Base-by-base conservation (phyloP, 176 grass and related monocot genomes). In the Leersia perrieri region DNA sequence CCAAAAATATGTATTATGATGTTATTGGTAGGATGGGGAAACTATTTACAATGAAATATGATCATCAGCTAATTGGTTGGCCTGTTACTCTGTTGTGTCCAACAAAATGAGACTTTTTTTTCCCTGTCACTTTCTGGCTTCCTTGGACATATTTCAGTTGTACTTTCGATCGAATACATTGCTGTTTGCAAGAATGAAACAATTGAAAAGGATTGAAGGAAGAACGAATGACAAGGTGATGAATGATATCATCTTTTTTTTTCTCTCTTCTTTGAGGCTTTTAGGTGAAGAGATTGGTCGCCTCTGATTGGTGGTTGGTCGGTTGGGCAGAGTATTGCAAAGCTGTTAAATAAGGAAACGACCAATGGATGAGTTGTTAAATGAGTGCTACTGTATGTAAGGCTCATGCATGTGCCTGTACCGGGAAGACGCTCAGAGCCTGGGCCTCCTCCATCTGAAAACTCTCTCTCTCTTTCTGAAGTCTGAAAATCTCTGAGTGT, bases 321-420 rank as follows among this genome's bases (percentile, higher is more conserved):
- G 11, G 67, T 45, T 79, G 41, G 63, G 20, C 34, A n/a, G 5
- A 69, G 63, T 29, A 62, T 2, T 60, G 49, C 82, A 40, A 30
- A 44, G 72, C 20, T 15, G 25, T 68, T 60, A 38, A 35, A 22
- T 27, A 34, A 3, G 40, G 34, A 55, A 51, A 66, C 29, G 60
- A 45, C 38, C 34, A 63, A 18, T 22, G 36, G 2, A 55, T 80
- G 77, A 85, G 81, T 58, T 84, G 80, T 68, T 70, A 32, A 55
- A 63, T 38, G 66, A 25, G 42, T 16, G 27, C 7, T 23, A 58
- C 53, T 58, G 53, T 26, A 49, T 7, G 27, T 8, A 10, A 35
- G 68, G 60, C 68, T 5, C 34, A 4, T 63, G 69, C 87, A 75
- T 84, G 87, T 84, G 82, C 18, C 44, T 60, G 60, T 27, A 57